Evolutionary conservation across 2,329 filamentous ascomycete genomes (phyloP), one percentile per base, ranked within the genome.

Genomic region (Aspergillus viridinutans): DNA sequence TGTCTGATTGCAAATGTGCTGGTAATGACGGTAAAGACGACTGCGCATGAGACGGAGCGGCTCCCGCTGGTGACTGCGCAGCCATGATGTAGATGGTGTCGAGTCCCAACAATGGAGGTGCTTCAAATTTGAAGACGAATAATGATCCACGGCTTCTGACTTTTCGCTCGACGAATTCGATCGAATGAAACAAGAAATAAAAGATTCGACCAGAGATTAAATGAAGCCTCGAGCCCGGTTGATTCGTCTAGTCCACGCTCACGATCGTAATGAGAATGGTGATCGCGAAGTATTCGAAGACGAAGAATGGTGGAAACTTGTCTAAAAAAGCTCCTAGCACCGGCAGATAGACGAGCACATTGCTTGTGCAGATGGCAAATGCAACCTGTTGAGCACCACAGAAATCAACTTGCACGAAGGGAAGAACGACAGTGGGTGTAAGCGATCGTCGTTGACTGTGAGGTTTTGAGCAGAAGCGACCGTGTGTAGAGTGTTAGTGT

Each of bases 21-120:
- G 94, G 93, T 64, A 99, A 81, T 60, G 91, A 87, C 23, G 93
- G 92, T 67, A 99, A 81, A 59, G 93, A 97, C 57, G 91, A 85
- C 77, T 96, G 91, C 61, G 74, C 61, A 82, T 90, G 79, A 87
- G 91, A 77, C 73, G 83, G 73, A 72, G 76, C 61, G 70, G 72
- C 70, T 65, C 73, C 76, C 63, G 76, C 71, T 35, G 61, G 54
- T 64, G 75, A 67, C 56, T 68, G 65, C 60, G 70, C 69, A 56
- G 72, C 75, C 77, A 79, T 79, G 53, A 59, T 70, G 55, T 35
- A 42, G 43, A 55, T 52, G 50, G 47, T 42, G 57, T 56, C 55
- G 43, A 49, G 50, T 55, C 50, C 56, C 59, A 12, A 47, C 57
- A 43, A 61, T 54, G 50, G 35, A 52, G 55, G 49, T 43, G 51